Evolutionary conservation across 2,329 filamentous ascomycete genomes (phyloP).

Genomic region (Trichoderma koningii): DNA sequence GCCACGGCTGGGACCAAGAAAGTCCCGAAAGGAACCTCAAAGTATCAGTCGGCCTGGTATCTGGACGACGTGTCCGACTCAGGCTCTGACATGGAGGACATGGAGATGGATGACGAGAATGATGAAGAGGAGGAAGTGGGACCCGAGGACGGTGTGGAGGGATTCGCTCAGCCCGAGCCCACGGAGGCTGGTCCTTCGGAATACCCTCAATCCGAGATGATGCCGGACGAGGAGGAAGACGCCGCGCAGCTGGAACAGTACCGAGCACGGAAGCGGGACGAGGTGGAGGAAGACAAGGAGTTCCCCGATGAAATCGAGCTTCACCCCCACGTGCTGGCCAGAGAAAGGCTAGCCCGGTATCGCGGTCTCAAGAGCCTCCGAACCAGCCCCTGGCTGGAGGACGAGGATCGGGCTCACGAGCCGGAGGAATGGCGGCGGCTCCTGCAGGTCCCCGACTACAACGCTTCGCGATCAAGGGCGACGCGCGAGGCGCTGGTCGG

Average conservation of each 20-base stretch:
- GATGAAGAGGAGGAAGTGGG: constrained; percentile 53
- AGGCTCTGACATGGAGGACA: constrained; percentile 78
- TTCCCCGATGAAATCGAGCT: constrained; percentile 98
- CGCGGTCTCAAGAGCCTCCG: constrained; percentile 89
- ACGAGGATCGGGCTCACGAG: constrained; percentile 82
- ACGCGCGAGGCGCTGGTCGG: constrained; percentile 84
- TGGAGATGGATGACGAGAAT: constrained; percentile 58
- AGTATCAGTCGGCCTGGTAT: constrained; percentile 94
- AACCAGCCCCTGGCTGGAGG: constrained; percentile 84
- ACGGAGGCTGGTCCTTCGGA: constrained; percentile 83
- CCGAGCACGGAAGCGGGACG: constrained; percentile 73
- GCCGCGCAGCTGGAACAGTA: constrained; percentile 79
- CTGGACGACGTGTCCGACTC: constrained; percentile 78
- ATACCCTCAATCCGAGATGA: constrained; percentile 92
- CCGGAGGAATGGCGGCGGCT: constrained; percentile 88
- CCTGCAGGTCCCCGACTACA: constrained; percentile 87
- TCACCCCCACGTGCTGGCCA: constrained; percentile 79
- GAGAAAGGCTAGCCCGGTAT: constrained; percentile 83
- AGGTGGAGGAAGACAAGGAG: constrained; percentile 86
- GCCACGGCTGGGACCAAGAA: constrained; percentile 62
- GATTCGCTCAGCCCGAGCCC: constrained; percentile 63
- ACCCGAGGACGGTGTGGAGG: constrained; percentile 83
- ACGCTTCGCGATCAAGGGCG: constrained; percentile 73
- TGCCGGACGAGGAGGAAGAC: constrained; percentile 82
- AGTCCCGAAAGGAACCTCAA: constrained; percentile 86